Conservation (phyloP, 257 asterid species). For the Capsicum chinense region DNA sequence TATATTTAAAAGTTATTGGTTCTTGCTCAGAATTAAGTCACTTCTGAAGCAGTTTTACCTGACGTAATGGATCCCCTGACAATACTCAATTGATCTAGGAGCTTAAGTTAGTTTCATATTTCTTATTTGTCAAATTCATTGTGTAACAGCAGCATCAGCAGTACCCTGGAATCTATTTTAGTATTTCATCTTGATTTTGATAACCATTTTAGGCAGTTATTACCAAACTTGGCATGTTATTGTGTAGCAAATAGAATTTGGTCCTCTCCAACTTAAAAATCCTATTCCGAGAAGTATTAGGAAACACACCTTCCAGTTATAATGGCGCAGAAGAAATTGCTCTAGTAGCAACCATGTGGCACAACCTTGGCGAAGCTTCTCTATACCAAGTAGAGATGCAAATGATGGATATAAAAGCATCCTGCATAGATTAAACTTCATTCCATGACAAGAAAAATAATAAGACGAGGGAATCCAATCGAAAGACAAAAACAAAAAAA, state of each 20-base stretch:
- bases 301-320: conserved; percentile 81
- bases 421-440: conserved; percentile 53
- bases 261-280: conserved; percentile 31
- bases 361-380: conserved; percentile 96
- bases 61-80: neutral
- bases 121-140: conserved; percentile 11
- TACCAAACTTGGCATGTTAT: conserved; percentile 16
- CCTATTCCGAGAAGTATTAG: conserved; percentile 27
- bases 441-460: conserved; percentile 14
- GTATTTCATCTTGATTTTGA: conserved; percentile 23
- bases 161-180: neutral
- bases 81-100: conserved; percentile 7
- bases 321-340: conserved; percentile 82
- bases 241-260: conserved; percentile 7
- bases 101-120: neutral
- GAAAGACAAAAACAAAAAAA: conserved; percentile 29
- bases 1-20: neutral
- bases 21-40: neutral
- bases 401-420: conserved; percentile 81
- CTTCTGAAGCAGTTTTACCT: neutral
- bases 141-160: neutral
- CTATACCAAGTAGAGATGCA: conserved; percentile 93
- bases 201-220: conserved; percentile 23
- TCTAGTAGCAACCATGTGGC: conserved; percentile 93
- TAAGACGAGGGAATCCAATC: conserved; percentile 12